Evolutionary conservation across 306 rosid genomes (phyloP), one percentile per base, ranked within the genome.

Genomic region (Ormosia semicastrata): DNA sequence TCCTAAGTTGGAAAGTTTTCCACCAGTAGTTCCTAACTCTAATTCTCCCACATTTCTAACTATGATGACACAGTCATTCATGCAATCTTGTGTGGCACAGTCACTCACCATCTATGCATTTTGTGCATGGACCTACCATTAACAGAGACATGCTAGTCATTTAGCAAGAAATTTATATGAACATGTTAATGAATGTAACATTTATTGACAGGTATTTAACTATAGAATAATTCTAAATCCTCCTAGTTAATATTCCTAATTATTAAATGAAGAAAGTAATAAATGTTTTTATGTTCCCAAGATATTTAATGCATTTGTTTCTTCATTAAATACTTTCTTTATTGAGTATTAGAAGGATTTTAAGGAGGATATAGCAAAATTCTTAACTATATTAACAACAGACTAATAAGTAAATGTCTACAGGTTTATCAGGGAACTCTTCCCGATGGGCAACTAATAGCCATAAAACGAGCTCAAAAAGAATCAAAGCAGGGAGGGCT

Each of bases 401-500:
- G 34, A 24, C 17, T 66, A 24, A 14, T 53, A 24, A 12, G 67
- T 53, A 30, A 12, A 49, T 80, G 73, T 84, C 6, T 33, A 67
- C 79, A 89, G 92, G 96, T 91, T 81, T 89, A 89, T 66, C 75
- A 69, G 3, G 93, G 90, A 72, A 75, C 44, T 49, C 91, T 90
- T 76, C 89, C 89, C 7, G 29, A 67, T 0, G 92, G 92, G 12
- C 66, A 87, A 64, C 15, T 82, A 66, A 73, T 92, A 14, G 97
- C 97, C 17, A 53, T 92, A 64, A 92, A 92, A 84, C 74, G 90
- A 80, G 85, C 92, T 59, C 76, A 60, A 72, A 81, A 24, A 24
- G 97, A 85, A 57, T 87, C 97, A 9, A 70, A 29, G 86, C 94
- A 90, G 59, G 91, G 89, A 11, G 88, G 41, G 17, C 50, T 59